Base-by-base conservation (phyloP, 176 grass and related monocot genomes). In the Triticum monococcum region DNA sequence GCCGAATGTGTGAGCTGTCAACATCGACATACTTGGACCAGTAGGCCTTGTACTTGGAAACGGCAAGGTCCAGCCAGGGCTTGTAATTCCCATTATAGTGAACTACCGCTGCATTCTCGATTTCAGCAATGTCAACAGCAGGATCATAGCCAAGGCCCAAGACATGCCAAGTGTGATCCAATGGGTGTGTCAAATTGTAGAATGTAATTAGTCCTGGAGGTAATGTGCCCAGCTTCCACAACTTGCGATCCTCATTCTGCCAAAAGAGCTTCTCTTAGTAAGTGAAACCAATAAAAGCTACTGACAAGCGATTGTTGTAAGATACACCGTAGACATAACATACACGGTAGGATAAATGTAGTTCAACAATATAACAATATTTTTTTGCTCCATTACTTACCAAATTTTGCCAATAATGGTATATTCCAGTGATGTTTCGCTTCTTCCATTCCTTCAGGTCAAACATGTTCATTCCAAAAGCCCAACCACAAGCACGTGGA, bases 1-100 rank as follows among this genome's bases (percentile, higher is more conserved):
- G 68, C 22, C 64, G 88, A 75, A 98, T 89, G 41, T 98, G 81
- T 1, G 87, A 82, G 79, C 89, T 89, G 54, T 94, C 90, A 75
- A 91, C 75, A 80, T 93, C 86, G 30, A 99, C 90, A 88, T 88
- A 88, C 87, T 94, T 99, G 40, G 93, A 96, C 97, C 97, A 96
- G 82, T 94, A 96, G n/a, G 84, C 6, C 77, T 90, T 94, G 87
- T 99, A 99, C 89, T 96, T 96, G 17, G 86, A 87, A 83, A 99
- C 87, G 22, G 97, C 97, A 94, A 99, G 94, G 87, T 99, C 92
- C 26, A 99, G 80, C 97, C 97, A 99, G 16, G 97, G 94, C 82
- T 96, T 99, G 89, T 99, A 96, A 54, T 99, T 99, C 70, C 97
- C 97, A 1, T 99, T 99, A 61, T 99, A 99, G 79, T 99, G 97